Conservation (phyloP, 495 filamentous ascomycete species). For the Amorphotheca resinae region DNA sequence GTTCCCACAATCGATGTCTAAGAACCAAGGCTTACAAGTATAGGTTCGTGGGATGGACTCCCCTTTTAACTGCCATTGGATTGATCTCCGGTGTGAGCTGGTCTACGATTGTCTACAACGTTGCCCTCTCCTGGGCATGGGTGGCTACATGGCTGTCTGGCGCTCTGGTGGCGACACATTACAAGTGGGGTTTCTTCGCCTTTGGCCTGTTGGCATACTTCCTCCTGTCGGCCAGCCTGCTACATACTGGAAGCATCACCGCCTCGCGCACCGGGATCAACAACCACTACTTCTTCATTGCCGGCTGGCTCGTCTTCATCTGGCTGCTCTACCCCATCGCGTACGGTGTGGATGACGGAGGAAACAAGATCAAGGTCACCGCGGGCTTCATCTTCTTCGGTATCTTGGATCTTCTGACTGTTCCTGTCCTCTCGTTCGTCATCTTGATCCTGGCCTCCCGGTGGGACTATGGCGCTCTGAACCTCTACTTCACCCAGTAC, state of each 20-base stretch:
- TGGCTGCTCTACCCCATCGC: constrained; percentile 59
- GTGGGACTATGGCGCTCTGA: constrained; percentile 36
- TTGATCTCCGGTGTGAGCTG: constrained; percentile 50
- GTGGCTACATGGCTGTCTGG: constrained; percentile 48
- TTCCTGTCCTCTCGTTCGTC: constrained; percentile 38
- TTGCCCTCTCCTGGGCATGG: constrained; percentile 48
- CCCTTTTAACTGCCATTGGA: constrained; percentile 46
- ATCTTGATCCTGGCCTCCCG: constrained; percentile 28
- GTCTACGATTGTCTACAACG: constrained; percentile 47
- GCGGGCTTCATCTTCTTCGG: constrained; percentile 57
- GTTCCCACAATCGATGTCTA: constrained; percentile 20
- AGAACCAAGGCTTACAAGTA: neutral
- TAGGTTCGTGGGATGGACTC: constrained; percentile 17
- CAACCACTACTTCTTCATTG: constrained; percentile 38
- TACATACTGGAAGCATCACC: constrained; percentile 38
- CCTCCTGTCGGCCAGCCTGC: constrained; percentile 43
- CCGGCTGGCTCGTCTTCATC: constrained; percentile 38
- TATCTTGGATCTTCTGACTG: constrained; percentile 52
- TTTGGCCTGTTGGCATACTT: constrained; percentile 49
- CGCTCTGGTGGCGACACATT: constrained; percentile 40
- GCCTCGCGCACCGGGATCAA: constrained; percentile 40
- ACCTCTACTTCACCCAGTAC: constrained; percentile 41
- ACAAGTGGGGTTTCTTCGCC: constrained; percentile 60
- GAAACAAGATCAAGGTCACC: constrained; percentile 51
- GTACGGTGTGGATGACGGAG: constrained; percentile 56